phyloP scores from a whole-genome alignment of 1,284 basidiomycete species.

The Tylopilus orsonianus region DNA sequence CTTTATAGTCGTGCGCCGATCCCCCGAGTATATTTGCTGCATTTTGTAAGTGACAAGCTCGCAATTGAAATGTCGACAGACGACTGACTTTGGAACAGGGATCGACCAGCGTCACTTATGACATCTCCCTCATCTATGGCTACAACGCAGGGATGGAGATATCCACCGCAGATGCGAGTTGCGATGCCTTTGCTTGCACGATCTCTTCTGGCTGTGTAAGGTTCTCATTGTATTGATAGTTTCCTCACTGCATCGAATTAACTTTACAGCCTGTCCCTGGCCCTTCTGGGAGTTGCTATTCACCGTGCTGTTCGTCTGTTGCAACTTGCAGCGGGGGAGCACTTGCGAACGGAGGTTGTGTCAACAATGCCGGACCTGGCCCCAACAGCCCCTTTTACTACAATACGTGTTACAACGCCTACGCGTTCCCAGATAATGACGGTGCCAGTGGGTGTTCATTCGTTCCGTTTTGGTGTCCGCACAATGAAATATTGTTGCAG shows the following conservation, averaged over 20 bases:
- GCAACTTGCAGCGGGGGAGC: slow-evolving; percentile 23
- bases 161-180: slow-evolving; percentile 15
- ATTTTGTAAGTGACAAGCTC: neutral
- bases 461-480: neutral
- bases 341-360: slow-evolving; percentile 17
- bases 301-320: slow-evolving; percentile 6
- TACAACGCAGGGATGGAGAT: slow-evolving; percentile 28
- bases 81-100: neutral
- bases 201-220: slow-evolving; percentile 22
- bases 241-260: too few species aligned
- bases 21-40: too few species aligned
- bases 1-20: too few species aligned
- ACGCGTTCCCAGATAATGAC: slow-evolving; percentile 27
- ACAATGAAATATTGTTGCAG: neutral
- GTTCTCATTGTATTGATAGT: neutral
- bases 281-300: slow-evolving; percentile 23
- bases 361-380: slow-evolving; percentile 23
- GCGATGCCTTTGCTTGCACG: slow-evolving; percentile 20
- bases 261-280: slow-evolving; percentile 24
- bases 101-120: slow-evolving; percentile 17
- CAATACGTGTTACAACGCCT: slow-evolving; percentile 25
- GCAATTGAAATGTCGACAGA: neutral
- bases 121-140: slow-evolving; percentile 25
- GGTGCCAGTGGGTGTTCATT: neutral
- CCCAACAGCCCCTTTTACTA: slow-evolving; percentile 11